phyloP scores from a whole-genome alignment of 768 basidiomycete species.

The Collybiopsis luxurians region DNA sequence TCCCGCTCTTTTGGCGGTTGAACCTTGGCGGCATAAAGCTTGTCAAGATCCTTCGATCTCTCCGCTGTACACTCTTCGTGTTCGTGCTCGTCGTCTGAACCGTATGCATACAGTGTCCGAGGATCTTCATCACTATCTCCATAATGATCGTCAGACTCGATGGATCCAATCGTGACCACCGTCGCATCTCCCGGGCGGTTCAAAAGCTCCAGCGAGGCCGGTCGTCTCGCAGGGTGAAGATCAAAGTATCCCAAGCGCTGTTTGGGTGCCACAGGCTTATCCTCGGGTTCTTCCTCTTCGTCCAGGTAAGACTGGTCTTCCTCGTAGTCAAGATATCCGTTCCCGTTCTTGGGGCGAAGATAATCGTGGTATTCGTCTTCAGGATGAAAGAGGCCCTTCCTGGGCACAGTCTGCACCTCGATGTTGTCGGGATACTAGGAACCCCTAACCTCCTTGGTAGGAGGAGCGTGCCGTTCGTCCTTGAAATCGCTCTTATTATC shows the following conservation, averaged over 20 bases:
- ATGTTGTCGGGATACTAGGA: conserved; percentile 30
- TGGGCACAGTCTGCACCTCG: conserved; percentile 7
- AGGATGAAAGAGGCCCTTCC: background rate
- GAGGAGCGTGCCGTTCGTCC: conserved; percentile 61
- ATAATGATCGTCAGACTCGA: conserved; percentile 13
- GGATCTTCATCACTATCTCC: conserved; percentile 21
- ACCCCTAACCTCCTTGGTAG: conserved; percentile 32
- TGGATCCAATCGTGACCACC: background rate
- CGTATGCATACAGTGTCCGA: conserved; percentile 12
- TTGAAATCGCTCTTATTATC: conserved; percentile 67
- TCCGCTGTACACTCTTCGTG: conserved; percentile 33
- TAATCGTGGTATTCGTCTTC: conserved; percentile 36
- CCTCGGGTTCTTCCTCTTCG: conserved; percentile 25
- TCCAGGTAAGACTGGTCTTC: conserved; percentile 26
- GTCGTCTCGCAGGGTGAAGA: conserved; percentile 70
- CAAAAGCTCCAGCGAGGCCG: conserved; percentile 1
- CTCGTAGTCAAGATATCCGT: conserved; percentile 20
- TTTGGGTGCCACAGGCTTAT: conserved; percentile 16
- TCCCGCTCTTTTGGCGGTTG: background rate
- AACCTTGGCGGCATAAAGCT: background rate
- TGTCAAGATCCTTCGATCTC: conserved; percentile 12
- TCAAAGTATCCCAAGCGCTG: conserved; percentile 72
- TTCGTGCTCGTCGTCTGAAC: conserved; percentile 14
- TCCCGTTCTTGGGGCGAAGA: conserved; percentile 35
- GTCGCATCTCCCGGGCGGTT: background rate